These are phyloP conservation scores for Thermomyces lanuginosus DNA, from an alignment of 2,329 filamentous ascomycete species.

Conservation along the genomic window DNA sequence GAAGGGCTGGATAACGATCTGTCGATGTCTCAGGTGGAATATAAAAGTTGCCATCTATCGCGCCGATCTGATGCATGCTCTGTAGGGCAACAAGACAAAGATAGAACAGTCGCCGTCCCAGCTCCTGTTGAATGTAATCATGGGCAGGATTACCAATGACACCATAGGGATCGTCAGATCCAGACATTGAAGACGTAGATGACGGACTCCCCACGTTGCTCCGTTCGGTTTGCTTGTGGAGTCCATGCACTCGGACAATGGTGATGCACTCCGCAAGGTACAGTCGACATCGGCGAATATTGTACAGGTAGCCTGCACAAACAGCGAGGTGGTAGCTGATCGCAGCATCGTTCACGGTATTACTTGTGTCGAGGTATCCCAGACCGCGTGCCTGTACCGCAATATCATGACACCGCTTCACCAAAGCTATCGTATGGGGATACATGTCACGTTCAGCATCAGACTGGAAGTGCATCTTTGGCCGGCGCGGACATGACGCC, in stretches of 20 bases:
- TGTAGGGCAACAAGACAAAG: slow-evolving; percentile 61
- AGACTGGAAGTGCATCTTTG: slow-evolving; percentile 24
- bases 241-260: slow-evolving; percentile 25
- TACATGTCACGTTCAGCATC: slow-evolving; percentile 22
- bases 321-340: slow-evolving; percentile 29
- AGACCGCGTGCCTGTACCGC: slow-evolving; percentile 29
- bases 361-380: slow-evolving; percentile 27
- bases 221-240: slow-evolving; percentile 15
- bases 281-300: slow-evolving; percentile 22
- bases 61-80: slow-evolving; percentile 62
- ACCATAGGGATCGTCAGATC: slow-evolving; percentile 7
- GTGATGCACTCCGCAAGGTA: slow-evolving; percentile 30
- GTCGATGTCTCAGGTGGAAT: slow-evolving; percentile 61
- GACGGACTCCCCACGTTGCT: slow-evolving; percentile 8
- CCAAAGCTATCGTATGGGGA: slow-evolving; percentile 28
- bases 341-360: slow-evolving; percentile 29
- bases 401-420: slow-evolving; percentile 28
- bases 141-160: slow-evolving; percentile 9
- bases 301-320: slow-evolving; percentile 25
- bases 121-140: slow-evolving; percentile 27
- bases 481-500: slow-evolving; percentile 30
- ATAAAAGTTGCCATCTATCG: slow-evolving; percentile 52
- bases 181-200: slow-evolving; percentile 9
- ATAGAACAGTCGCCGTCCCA: slow-evolving; percentile 57
- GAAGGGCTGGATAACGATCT: slow-evolving; percentile 62